Evolutionary conservation across 1,139 yeast genomes (phyloP).

Genomic region (Saccharomycopsis hybrid): DNA sequence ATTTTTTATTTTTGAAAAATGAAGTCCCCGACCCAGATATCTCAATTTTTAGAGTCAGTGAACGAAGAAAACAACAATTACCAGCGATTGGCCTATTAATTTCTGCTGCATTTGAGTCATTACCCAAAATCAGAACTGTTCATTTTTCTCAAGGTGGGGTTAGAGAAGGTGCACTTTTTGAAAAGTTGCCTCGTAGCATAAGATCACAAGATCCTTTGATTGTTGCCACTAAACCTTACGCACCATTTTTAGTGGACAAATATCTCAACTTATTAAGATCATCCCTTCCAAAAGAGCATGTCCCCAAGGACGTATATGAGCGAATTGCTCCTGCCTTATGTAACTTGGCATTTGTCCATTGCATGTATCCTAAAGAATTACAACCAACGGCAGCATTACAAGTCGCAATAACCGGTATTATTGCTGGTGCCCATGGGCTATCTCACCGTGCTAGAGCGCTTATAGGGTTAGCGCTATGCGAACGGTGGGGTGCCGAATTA

Average conservation of each 20-base stretch:
- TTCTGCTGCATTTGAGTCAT: slow-evolving; percentile 49
- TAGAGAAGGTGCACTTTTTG: slow-evolving; percentile 61
- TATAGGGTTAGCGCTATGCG: slow-evolving; percentile 61
- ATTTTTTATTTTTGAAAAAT: slow-evolving; percentile 40
- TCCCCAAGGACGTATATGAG: slow-evolving; percentile 48
- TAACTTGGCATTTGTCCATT: slow-evolving; percentile 63
- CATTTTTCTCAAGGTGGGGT: slow-evolving; percentile 68
- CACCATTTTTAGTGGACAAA: slow-evolving; percentile 50
- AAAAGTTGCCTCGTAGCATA: slow-evolving; percentile 46
- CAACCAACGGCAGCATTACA: slow-evolving; percentile 66
- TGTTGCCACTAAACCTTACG: slow-evolving; percentile 58
- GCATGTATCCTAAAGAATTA: slow-evolving; percentile 62
- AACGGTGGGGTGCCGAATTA: slow-evolving; percentile 72
- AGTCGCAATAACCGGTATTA: slow-evolving; percentile 60
- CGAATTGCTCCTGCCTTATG: slow-evolving; percentile 60
- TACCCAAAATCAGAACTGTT: slow-evolving; percentile 51
- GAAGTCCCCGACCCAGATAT: slow-evolving; percentile 33
- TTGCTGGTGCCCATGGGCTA: slow-evolving; percentile 64
- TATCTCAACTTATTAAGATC: slow-evolving; percentile 43
- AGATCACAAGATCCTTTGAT: slow-evolving; percentile 57
- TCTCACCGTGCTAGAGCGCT: slow-evolving; percentile 61
- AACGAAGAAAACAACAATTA: slow-evolving; percentile 51
- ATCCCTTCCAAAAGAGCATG: slow-evolving; percentile 43
- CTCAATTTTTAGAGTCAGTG: slow-evolving; percentile 52
- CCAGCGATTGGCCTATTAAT: slow-evolving; percentile 60